Evolutionary conservation across 768 basidiomycete species (phyloP).

Genomic region (Serendipita sp.): DNA sequence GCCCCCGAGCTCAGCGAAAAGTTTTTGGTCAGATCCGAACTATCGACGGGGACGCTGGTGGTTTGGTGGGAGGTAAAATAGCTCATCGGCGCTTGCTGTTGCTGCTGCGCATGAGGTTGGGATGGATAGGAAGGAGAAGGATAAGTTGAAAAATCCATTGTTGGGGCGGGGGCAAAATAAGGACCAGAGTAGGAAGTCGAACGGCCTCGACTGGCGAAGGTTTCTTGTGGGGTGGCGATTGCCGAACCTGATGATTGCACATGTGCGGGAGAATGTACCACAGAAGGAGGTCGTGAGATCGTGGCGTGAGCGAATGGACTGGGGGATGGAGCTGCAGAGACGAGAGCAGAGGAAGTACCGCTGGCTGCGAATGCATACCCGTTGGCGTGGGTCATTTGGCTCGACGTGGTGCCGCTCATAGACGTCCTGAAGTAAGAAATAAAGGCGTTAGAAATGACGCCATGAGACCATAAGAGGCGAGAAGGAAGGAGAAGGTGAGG

Average conservation of each 20-base stretch:
- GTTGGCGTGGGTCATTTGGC: too few relatives aligned
- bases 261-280: constrained; percentile 3
- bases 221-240: too few relatives aligned
- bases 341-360: too few relatives aligned
- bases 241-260: not conserved
- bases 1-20: not conserved
- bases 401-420: too few relatives aligned
- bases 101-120: not conserved
- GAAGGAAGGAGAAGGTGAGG: too few relatives aligned
- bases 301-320: not conserved
- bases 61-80: not conserved
- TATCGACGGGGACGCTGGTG: not conserved
- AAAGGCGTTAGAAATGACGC: too few relatives aligned
- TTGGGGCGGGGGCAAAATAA: not conserved
- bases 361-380: too few relatives aligned
- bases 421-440: too few relatives aligned
- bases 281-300: constrained; percentile 3
- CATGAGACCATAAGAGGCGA: too few relatives aligned
- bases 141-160: not conserved
- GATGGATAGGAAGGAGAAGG: not conserved
- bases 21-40: not conserved
- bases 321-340: not conserved
- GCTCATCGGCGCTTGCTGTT: not conserved
- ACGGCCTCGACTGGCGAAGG: not conserved
- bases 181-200: constrained; percentile 3